Conservation (phyloP, 2,329 filamentous ascomycete genomes). For the Fusarium albidum region DNA sequence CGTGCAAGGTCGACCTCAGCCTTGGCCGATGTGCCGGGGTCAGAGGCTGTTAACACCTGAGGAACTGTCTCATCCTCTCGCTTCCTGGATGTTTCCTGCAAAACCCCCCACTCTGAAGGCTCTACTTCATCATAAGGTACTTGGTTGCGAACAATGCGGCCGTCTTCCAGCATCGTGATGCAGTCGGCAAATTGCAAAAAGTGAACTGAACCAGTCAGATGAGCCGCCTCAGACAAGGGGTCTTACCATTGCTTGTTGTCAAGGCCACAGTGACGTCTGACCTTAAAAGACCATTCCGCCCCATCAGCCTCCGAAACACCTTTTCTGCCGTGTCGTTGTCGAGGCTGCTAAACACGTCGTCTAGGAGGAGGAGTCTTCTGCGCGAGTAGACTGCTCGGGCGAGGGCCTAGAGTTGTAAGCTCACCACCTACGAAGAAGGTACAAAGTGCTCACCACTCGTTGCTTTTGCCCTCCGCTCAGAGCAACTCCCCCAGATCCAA, state of each 20-base stretch:
- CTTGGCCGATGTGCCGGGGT: not conserved
- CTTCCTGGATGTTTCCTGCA: conserved; percentile 6
- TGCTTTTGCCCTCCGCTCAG: conserved; percentile 56
- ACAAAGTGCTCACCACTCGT: conserved; percentile 48
- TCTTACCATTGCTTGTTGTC: conserved; percentile 13
- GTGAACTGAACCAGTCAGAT: conserved; percentile 25
- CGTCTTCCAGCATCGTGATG: conserved; percentile 38
- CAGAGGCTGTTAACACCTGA: not conserved
- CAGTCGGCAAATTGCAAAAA: conserved; percentile 37
- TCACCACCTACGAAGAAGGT: too few relatives aligned
- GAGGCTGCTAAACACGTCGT: conserved; percentile 56
- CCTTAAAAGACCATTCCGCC: conserved; percentile 50
- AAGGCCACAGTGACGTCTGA: conserved; percentile 49
- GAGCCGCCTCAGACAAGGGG: accelerated
- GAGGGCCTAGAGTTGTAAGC: conserved; percentile 43
- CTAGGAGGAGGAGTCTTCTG: conserved; percentile 51
- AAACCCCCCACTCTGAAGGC: conserved; percentile 24
- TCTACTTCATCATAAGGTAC: conserved; percentile 31
- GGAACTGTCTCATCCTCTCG: not conserved
- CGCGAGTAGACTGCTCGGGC: conserved; percentile 56
- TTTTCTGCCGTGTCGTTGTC: conserved; percentile 53
- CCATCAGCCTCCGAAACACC: conserved; percentile 54
- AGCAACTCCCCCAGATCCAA: conserved; percentile 52
- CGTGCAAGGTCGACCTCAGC: conserved; percentile 37
- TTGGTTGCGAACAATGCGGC: conserved; percentile 36